These are phyloP conservation scores for Exophiala oligosperma DNA, from an alignment of 2,329 filamentous ascomycete species.

Conservation along the genomic window DNA sequence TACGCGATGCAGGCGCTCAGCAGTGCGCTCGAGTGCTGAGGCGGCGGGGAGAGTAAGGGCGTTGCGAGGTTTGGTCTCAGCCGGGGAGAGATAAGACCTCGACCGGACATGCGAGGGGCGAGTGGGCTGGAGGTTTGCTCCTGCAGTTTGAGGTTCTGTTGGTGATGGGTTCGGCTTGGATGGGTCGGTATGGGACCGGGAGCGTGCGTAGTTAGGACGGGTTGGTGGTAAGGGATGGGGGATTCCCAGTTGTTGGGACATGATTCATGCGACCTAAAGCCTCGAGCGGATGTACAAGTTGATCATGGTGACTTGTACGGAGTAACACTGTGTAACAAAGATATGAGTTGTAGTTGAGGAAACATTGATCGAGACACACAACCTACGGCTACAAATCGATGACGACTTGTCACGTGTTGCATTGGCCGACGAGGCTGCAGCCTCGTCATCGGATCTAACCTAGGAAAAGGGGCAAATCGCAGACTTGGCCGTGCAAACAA, in stretches of 20 bases:
- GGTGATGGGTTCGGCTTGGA: not conserved
- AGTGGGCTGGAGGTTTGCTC: not conserved
- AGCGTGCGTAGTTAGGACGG: conserved; percentile 10
- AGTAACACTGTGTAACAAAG: too few relatives aligned
- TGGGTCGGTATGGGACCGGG: conserved; percentile 14
- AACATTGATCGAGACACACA: too few relatives aligned
- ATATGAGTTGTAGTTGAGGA: too few relatives aligned
- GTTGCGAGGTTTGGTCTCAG: conserved; percentile 15
- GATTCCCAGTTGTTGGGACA: not conserved
- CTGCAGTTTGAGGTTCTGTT: conserved; percentile 1
- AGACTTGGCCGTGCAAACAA: too few relatives aligned
- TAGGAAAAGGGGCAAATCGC: too few relatives aligned
- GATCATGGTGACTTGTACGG: too few relatives aligned
- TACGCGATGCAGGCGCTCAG: conserved; percentile 16
- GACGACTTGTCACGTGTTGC: too few relatives aligned
- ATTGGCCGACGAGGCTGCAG: too few relatives aligned
- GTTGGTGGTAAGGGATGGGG: not conserved
- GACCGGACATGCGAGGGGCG: conserved; percentile 17
- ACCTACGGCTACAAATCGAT: too few relatives aligned
- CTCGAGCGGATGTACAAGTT: not conserved
- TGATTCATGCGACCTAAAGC: not conserved
- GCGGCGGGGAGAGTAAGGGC: conserved; percentile 6
- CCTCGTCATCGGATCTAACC: too few relatives aligned
- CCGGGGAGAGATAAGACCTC: conserved; percentile 16
- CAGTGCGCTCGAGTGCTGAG: conserved; percentile 16